These are phyloP conservation scores for Eucalyptus cloeziana DNA, from an alignment of 345 rosid genomes.

Conservation along the genomic window DNA sequence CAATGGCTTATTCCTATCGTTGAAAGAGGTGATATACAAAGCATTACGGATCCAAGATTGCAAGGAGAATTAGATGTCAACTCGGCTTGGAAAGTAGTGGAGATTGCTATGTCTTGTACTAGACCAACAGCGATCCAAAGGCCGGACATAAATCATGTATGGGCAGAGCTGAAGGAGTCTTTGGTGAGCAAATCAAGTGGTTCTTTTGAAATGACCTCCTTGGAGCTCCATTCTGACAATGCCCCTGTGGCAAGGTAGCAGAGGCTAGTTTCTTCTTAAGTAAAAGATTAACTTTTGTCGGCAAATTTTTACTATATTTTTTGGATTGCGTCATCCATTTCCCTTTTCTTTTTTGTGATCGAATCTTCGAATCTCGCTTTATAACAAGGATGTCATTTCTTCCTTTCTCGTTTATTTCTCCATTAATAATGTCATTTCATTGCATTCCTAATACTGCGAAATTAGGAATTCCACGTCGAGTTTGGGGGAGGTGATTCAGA, in stretches of 20 bases:
- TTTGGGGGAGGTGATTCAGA: neutral
- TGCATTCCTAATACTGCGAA: too few relatives aligned
- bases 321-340: neutral
- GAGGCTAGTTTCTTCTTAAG: neutral
- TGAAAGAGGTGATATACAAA: constrained; percentile 26
- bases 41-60: constrained; percentile 38
- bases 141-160: constrained; percentile 31
- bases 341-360: neutral
- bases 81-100: constrained; percentile 33
- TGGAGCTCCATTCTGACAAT: neutral
- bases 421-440: neutral
- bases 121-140: constrained; percentile 10
- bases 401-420: neutral
- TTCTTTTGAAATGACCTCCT: neutral
- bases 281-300: neutral
- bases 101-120: constrained; percentile 37
- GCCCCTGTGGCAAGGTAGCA: neutral
- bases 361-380: neutral
- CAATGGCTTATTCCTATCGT: constrained; percentile 30
- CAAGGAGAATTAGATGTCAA: constrained; percentile 19
- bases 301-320: neutral
- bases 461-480: neutral
- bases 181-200: neutral
- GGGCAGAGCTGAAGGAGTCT: constrained; percentile 21
- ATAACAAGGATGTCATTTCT: neutral